phyloP scores from a whole-genome alignment of 164 flowering plant genomes.

The Magnolia officinalis region DNA sequence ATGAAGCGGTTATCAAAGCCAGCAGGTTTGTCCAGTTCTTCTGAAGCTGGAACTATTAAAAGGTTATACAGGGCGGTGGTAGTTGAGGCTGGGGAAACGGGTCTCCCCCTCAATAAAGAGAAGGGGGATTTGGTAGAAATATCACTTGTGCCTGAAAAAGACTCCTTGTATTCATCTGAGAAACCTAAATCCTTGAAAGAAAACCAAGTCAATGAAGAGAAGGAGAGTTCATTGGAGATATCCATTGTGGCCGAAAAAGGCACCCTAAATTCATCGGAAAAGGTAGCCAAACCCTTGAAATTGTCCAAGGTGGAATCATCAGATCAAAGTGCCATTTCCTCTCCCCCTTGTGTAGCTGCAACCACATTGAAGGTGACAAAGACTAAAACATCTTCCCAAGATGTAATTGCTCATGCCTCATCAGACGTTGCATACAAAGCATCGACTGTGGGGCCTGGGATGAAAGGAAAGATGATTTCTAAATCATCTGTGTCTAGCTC shows the following conservation, averaged over 20 bases:
- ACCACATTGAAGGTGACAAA: slow-evolving; percentile 15
- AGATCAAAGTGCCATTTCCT: slow-evolving; percentile 18
- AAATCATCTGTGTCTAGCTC: slow-evolving; percentile 22
- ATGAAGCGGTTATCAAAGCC: slow-evolving; percentile 58
- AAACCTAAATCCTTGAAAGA: not conserved
- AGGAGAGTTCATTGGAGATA: slow-evolving; percentile 48
- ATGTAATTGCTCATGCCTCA: slow-evolving; percentile 21
- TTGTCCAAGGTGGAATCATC: slow-evolving; percentile 11
- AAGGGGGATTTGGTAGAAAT: slow-evolving; percentile 52
- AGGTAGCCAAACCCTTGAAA: slow-evolving; percentile 20
- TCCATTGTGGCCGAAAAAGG: slow-evolving; percentile 52
- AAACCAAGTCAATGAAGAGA: slow-evolving; percentile 26
- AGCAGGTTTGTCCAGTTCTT: slow-evolving; percentile 30
- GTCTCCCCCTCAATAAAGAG: slow-evolving; percentile 33
- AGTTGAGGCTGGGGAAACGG: slow-evolving; percentile 46
- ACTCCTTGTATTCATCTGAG: not conserved
- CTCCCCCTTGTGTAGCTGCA: slow-evolving; percentile 16
- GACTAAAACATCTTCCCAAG: slow-evolving; percentile 18
- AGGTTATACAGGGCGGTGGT: slow-evolving; percentile 57
- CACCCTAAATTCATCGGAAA: slow-evolving; percentile 21
- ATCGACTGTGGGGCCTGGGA: slow-evolving; percentile 11
- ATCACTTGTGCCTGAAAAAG: slow-evolving; percentile 53
- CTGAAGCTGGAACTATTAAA: slow-evolving; percentile 57
- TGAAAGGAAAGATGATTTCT: slow-evolving; percentile 19
- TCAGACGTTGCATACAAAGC: slow-evolving; percentile 16